Percentiles rank a stretch among this genome's conserved stretches.
These are phyloP conservation scores for Batrachochytrium dendrobatidis DNA, from an alignment of 371 early-diverging fungal genomes.

Conservation along the genomic window DNA sequence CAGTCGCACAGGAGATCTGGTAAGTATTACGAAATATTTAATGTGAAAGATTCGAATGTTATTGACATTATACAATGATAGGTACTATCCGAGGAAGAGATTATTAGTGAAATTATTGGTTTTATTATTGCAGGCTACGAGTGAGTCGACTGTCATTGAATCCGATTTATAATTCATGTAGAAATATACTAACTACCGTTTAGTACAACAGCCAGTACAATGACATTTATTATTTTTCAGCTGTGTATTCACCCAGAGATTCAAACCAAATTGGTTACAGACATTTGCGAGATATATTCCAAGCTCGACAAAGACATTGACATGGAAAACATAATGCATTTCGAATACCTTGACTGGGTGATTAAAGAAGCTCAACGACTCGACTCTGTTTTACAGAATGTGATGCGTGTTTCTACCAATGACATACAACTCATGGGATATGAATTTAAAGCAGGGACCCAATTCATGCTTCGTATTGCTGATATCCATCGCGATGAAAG, in stretches of 20 bases:
- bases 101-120: slow-evolving; percentile 23
- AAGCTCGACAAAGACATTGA: neutral
- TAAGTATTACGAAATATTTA: too few species aligned
- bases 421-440: slow-evolving; percentile 12
- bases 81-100: slow-evolving; percentile 18
- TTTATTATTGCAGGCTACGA: slow-evolving; percentile 39
- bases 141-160: too few species aligned
- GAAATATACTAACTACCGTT: too few species aligned
- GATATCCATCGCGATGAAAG: slow-evolving; percentile 21
- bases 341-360: slow-evolving; percentile 23
- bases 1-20: too few species aligned
- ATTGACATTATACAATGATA: too few species aligned
- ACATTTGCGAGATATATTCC: slow-evolving; percentile 8
- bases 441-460: slow-evolving; percentile 9
- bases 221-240: slow-evolving; percentile 15
- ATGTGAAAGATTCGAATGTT: too few species aligned
- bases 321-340: neutral
- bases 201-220: slow-evolving; percentile 30
- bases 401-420: slow-evolving; percentile 10
- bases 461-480: slow-evolving; percentile 14
- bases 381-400: slow-evolving; percentile 18
- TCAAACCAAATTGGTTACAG: slow-evolving; percentile 9
- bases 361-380: slow-evolving; percentile 31
- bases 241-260: slow-evolving; percentile 25
- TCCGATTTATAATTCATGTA: too few species aligned